Evolutionary conservation across 164 flowering plant species (phyloP).

Genomic region (Macadamia tetraphylla): DNA sequence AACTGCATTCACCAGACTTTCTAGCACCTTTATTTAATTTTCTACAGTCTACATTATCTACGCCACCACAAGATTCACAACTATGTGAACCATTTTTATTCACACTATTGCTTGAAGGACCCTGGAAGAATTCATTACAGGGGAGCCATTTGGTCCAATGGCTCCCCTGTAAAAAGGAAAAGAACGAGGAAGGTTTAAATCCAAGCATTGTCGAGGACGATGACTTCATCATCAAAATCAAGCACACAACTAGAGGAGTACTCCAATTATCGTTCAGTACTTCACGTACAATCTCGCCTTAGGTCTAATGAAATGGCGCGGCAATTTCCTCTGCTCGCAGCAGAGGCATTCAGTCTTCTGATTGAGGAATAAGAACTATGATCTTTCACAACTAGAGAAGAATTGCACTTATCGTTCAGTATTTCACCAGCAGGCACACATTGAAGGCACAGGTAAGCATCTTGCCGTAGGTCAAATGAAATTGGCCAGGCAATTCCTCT

Average conservation of each 20-base stretch:
- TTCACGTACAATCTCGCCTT: no score
- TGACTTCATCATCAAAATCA: slow-evolving; percentile 40
- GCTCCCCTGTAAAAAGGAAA: slow-evolving; percentile 36
- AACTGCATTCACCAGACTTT: slow-evolving; percentile 17
- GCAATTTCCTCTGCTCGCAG: no score
- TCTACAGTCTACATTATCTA: not conserved
- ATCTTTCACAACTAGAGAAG: no score
- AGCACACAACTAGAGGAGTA: slow-evolving; percentile 26
- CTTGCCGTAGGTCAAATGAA: slow-evolving; percentile 4
- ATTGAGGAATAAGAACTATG: no score
- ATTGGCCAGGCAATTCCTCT: slow-evolving; percentile 14
- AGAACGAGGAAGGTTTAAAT: slow-evolving; percentile 35
- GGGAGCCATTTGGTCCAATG: slow-evolving; percentile 40
- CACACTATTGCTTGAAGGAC: slow-evolving; percentile 15
- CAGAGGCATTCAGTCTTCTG: no score
- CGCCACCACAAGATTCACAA: slow-evolving; percentile 3
- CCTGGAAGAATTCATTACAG: slow-evolving; percentile 20
- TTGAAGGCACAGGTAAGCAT: slow-evolving; percentile 11
- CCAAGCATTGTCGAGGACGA: slow-evolving; percentile 19
- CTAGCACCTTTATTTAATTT: not conserved
- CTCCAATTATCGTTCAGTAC: slow-evolving; percentile 3
- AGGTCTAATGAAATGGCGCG: no score
- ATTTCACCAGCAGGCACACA: slow-evolving; percentile 8
- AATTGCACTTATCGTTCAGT: no score
- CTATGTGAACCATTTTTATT: slow-evolving; percentile 37